Evolutionary conservation across 1,284 basidiomycete species (phyloP).

Genomic region (Melanopsichium pennsylvanicum): DNA sequence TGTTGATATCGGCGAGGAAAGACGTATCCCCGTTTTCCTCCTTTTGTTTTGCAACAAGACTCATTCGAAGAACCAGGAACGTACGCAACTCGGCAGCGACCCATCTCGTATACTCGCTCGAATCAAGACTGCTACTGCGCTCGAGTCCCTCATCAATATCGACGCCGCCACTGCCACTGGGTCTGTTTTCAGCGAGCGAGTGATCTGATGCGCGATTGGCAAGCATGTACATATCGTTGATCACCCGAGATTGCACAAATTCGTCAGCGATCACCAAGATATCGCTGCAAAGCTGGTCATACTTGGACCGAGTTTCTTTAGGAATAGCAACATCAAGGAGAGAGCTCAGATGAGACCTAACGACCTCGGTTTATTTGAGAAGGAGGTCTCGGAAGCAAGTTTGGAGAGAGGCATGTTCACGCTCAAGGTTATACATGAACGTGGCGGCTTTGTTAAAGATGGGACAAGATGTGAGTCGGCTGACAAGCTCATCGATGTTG

Average conservation of each 20-base stretch:
- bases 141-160: neutral
- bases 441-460: neutral
- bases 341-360: neutral
- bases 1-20: neutral
- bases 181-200: neutral
- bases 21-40: neutral
- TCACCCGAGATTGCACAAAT: slow-evolving; percentile 1
- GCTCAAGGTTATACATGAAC: neutral
- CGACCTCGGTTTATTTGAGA: neutral
- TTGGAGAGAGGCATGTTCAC: slow-evolving; percentile 4
- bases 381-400: slow-evolving; percentile 4
- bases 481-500: slow-evolving; percentile 6
- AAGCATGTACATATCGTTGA: slow-evolving; percentile 12
- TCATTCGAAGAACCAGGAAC: slow-evolving; percentile 3
- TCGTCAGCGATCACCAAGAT: slow-evolving; percentile 5
- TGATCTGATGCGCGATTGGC: slow-evolving; percentile 2
- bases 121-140: neutral
- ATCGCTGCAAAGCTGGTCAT: slow-evolving; percentile 6
- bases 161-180: neutral
- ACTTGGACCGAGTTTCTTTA: neutral
- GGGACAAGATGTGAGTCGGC: neutral
- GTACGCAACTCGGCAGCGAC: neutral
- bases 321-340: slow-evolving; percentile 4
- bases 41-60: neutral
- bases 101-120: slow-evolving; percentile 6